Percentiles rank a stretch among this genome's conserved stretches.
Conservation (phyloP, 108 stramenopile genomes). For the Skeletonema tropicum region DNA sequence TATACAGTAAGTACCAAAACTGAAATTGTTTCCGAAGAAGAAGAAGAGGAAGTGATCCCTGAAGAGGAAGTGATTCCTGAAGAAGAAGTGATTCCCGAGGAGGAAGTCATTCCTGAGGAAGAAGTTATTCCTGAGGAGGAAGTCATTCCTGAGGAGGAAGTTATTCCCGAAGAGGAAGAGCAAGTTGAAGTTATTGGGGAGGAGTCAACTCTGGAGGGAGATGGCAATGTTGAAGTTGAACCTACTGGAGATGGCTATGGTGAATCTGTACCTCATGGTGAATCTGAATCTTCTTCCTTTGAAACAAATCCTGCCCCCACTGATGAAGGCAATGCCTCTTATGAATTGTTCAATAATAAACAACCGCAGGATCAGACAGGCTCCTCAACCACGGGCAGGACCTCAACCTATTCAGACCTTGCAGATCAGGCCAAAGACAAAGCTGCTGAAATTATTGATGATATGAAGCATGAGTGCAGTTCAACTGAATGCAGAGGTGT, state of each 20-base stretch:
- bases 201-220: background rate
- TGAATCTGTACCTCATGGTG: background rate
- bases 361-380: background rate
- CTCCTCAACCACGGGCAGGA: background rate
- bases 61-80: background rate
- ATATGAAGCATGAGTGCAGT: slow-evolving; percentile 50
- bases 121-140: slow-evolving; percentile 14
- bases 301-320: slow-evolving; percentile 3
- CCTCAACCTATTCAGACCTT: background rate
- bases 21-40: slow-evolving; percentile 11
- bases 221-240: background rate
- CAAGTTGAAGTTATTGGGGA: no score
- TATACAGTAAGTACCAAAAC: slow-evolving; percentile 24
- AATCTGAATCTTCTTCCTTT: slow-evolving; percentile 1
- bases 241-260: background rate
- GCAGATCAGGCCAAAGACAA: slow-evolving; percentile 17
- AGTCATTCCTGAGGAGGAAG: slow-evolving; percentile 7
- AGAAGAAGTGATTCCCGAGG: background rate
- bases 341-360: slow-evolving; percentile 23
- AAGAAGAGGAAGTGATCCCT: no score
- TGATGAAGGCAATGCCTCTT: slow-evolving; percentile 13
- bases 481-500: slow-evolving; percentile 39
- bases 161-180: slow-evolving; percentile 1
- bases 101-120: background rate
- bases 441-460: slow-evolving; percentile 33